phyloP scores from a whole-genome alignment of 164 flowering plant species.

The Akebia trifoliata region DNA sequence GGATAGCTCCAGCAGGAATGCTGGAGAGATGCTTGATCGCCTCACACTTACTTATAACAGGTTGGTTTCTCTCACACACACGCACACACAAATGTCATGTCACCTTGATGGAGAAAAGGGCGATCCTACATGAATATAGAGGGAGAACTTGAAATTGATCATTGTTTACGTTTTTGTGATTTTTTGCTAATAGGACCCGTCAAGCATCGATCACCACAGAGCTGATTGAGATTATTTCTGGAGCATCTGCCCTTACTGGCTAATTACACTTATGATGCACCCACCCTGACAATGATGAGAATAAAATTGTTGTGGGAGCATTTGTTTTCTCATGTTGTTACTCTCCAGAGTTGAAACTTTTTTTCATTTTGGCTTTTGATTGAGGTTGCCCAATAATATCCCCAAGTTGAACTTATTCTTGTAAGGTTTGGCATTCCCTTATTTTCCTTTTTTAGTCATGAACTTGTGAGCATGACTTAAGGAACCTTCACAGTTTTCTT shows the following conservation, averaged over 20 bases:
- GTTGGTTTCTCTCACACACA: constrained; percentile 34
- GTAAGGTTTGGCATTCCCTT: neutral
- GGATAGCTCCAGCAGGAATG: constrained; percentile 99
- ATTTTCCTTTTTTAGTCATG: too few relatives aligned
- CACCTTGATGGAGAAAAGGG: constrained; percentile 9
- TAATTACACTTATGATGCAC: constrained; percentile 21
- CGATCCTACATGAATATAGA: too few relatives aligned
- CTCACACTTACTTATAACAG: constrained; percentile 93
- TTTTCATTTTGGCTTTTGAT: neutral
- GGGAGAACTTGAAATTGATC: constrained; percentile 6
- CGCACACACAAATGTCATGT: neutral
- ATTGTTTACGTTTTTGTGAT: constrained; percentile 9
- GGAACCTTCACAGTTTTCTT: too few relatives aligned
- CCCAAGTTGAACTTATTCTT: constrained; percentile 4
- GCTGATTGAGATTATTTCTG: constrained; percentile 88
- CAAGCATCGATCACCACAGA: constrained; percentile 97
- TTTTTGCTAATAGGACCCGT: constrained; percentile 58
- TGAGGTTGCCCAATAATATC: constrained; percentile 3
- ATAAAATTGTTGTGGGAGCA: constrained; percentile 9
- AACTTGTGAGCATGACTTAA: too few relatives aligned
- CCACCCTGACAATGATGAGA: neutral
- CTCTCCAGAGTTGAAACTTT: too few relatives aligned
- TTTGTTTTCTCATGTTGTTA: neutral
- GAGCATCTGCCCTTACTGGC: constrained; percentile 84
- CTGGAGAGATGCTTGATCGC: constrained; percentile 98